Base-by-base conservation (phyloP, 2,329 filamentous ascomycete species). In the Cladorrhinum sp. region DNA sequence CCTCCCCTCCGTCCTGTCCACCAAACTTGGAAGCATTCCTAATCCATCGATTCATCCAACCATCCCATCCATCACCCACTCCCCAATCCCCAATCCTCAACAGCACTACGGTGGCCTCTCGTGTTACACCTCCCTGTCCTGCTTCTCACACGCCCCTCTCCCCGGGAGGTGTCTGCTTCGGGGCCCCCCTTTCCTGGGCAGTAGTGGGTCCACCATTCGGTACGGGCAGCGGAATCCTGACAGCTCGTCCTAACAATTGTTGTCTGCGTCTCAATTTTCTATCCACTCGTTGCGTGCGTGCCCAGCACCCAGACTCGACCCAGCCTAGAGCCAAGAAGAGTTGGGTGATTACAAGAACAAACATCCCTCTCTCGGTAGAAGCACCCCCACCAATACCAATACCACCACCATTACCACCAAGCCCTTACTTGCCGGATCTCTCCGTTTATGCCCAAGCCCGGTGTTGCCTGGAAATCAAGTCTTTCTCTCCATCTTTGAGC, bases 41-140 rank as follows among this genome's bases (percentile, higher is more conserved):
- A 36, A 36, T 36, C 33, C 33, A 36, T 36, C 33, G 9, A 16
- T 36, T 36, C 12, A 9, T 10, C 33, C 33, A 28, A 28, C 26
- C 26, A 28, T 30, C 10, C 26, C 26, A 30, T 30, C 10, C 26
- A 30, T 30, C 26, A 30, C 26, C 26, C 26, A n/a, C n/a, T n/a
- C n/a, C n/a, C 26, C 6, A 33, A 55, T 24, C 24, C 20, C 39
- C 12, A 9, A n/a, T 46, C 3, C 50, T 23, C 28, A 18, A 16
- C 57, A 26, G 20, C 24, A 53, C 12, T 9, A 10, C 33, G 33
- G 33, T 36, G 57, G n/a, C 33, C 14, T 51, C 55, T 39, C 39
- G 58, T 54, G 58, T 59, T 26, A 58, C 63, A 62, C 60, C 60
- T 49, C 52, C 28, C 61, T 50, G 57, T 57, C 60, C 28, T 36